Base-by-base conservation (phyloP, 1,284 basidiomycete genomes). In the Inonotus obliquus region DNA sequence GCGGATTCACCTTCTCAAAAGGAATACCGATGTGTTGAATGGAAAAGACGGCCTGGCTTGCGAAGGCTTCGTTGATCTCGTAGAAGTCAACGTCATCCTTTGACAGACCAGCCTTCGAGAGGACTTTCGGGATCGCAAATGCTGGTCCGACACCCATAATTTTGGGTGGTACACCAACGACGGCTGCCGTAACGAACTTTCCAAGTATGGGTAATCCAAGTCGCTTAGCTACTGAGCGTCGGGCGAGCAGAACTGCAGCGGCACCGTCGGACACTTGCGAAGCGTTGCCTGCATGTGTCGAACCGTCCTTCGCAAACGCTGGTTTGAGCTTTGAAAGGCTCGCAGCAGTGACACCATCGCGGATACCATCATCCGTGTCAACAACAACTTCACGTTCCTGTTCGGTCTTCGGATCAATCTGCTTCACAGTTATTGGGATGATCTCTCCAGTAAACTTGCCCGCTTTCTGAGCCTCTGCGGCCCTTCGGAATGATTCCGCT, bases 181-280 rank as follows among this genome's bases (percentile, higher is more conserved):
- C 86, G 47, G 84, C 79, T 6, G 89, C 86, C 45, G 82, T 82
- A 70, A 96, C 87, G 73, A 87, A 98, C 79, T 98, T 98, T 77
- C 93, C 97, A 62, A 96, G 65, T 71, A 99, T 91, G 52, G 94
- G 94, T 41, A 99, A 82, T 48, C 92, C 91, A 65, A 96, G 87
- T 70, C 89, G 90, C 76, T 91, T 89, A 19, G 96, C 96, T 39
- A 89, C 84, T 29, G 89, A 91, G 61, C 96, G 86, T 64, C 94
- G 85, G 38, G 93, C 83, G 61, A 98, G 87, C 60, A 99, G 77
- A 54, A 98, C 95, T 0, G 96, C 96, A 54, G 96, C 94, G 23
- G 96, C 96, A 65, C 96, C 96, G 71, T 99, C 97, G n/a, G 94
- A 95, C 53, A 99, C 87, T 74, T 98, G 96, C 25, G 91, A 95